A percentile compares a stretch with the other conserved stretches of the same genome.
Conservation (phyloP, 2,329 filamentous ascomycete genomes). For the Aspergillus costaricaensis region DNA sequence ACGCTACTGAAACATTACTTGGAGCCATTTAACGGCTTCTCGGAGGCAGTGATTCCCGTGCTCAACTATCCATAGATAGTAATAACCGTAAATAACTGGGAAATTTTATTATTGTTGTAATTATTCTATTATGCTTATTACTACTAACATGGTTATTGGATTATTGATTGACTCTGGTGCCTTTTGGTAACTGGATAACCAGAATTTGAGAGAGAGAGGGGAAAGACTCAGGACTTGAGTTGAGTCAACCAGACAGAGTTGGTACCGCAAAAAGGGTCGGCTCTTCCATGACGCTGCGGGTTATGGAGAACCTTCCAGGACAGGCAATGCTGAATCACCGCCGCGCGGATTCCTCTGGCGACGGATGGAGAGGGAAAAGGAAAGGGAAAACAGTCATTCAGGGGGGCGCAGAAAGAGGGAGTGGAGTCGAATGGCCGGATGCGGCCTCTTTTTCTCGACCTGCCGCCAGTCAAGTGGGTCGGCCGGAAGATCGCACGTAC, state of each 20-base stretch:
- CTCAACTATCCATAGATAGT: slow-evolving; percentile 2
- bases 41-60: background rate
- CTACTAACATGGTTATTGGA: too few relatives aligned
- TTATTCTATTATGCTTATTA: too few relatives aligned
- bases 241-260: too few relatives aligned
- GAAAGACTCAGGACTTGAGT: too few relatives aligned
- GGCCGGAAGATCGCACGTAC: slow-evolving; percentile 18
- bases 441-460: slow-evolving; percentile 17
- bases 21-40: background rate
- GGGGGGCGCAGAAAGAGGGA: slow-evolving; percentile 13
- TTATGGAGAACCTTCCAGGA: background rate
- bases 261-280: background rate
- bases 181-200: too few relatives aligned
- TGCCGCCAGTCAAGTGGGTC: slow-evolving; percentile 18
- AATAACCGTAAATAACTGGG: too few relatives aligned
- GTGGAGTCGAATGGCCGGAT: slow-evolving; percentile 18
- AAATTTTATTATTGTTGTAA: too few relatives aligned
- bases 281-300: background rate
- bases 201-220: too few relatives aligned
- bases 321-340: slow-evolving; percentile 3
- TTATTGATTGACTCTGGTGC: too few relatives aligned
- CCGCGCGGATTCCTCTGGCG: slow-evolving; percentile 12
- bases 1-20: slow-evolving; percentile 9
- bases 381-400: slow-evolving; percentile 16
- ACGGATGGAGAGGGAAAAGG: slow-evolving; percentile 2